Evolutionary conservation across 495 filamentous ascomycete species (phyloP), one percentile per base, ranked within the genome.

Genomic region (Chaetomium cochliodes): DNA sequence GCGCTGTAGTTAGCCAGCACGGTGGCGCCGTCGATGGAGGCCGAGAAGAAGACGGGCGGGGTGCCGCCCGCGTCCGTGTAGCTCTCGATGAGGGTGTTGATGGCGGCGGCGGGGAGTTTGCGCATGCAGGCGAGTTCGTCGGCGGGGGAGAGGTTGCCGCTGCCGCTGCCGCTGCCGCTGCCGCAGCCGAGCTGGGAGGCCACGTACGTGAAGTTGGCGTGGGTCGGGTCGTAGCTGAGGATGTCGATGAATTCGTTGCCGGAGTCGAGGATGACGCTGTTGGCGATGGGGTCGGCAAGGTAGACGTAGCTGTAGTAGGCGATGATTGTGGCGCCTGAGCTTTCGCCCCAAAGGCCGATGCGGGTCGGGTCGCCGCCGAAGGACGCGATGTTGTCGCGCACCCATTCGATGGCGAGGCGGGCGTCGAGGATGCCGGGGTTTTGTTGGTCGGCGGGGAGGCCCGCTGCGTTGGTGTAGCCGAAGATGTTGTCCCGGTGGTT

Each of bases 401-500:
- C 73, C 79, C 83, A 87, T 28, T 84, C 79, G 44, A 86, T 72
- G 5, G 86, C 89, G 22, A 86, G 70, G 0, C 85, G 80, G 65
- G 90, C 87, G 69, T 91, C 89, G 42, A 81, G 77, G 18, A 91
- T 77, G 0, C 83, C 90, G 4, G 85, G 79, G 63, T 92, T 92
- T 59, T 76, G 72, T 20, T 58, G 15, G 26, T 49, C 50, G 0
- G 64, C 54, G n/a, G 66, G 58, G 6, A 78, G 61, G 3, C 72
- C 77, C 2, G 65, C 70, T 23, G 73, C 70, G 37, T 71, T 80
- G 25, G 86, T 84, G 53, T 85, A 88, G 25, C 85, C 83, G 66
- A 88, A 87, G 63, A 90, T 83, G 70, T 87, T 87, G 58, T 88
- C 66, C 7, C 87, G 85, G 70, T 89, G 88, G 73, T 88, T 88